Conservation (phyloP, 768 basidiomycete genomes). For the Fomitopsis pulvina region DNA sequence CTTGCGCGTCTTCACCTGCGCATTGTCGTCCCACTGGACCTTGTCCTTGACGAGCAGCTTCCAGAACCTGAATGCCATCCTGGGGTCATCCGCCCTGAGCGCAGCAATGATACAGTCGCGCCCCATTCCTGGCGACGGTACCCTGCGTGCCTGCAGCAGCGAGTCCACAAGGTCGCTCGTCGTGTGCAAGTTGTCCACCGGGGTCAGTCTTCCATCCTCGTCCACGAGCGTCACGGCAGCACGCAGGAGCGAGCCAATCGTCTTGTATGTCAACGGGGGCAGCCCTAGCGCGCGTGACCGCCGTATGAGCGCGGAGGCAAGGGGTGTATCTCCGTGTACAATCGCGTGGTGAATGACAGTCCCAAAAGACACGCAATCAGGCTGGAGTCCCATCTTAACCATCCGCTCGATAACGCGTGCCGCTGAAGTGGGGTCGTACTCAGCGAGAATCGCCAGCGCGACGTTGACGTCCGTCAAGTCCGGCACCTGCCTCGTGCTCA, state of each 20-base stretch:
- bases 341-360: constrained; percentile 58
- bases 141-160: constrained; percentile 27
- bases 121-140: constrained; percentile 42
- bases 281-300: constrained; percentile 32
- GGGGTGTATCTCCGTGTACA: constrained; percentile 32
- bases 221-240: constrained; percentile 25
- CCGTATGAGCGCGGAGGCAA: constrained; percentile 38
- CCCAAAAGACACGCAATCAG: constrained; percentile 50
- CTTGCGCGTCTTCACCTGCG: constrained; percentile 37
- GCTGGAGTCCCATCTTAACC: constrained; percentile 38
- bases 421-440: constrained; percentile 40
- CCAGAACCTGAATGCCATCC: constrained; percentile 61
- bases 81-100: constrained; percentile 41
- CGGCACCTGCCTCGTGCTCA: constrained; percentile 44
- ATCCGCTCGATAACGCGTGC: constrained; percentile 44
- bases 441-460: constrained; percentile 46
- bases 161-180: constrained; percentile 38
- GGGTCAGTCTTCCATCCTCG: constrained; percentile 7
- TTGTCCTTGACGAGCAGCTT: constrained; percentile 30
- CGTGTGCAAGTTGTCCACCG: constrained; percentile 30
- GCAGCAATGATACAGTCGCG: constrained; percentile 44
- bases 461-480: constrained; percentile 65
- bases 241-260: constrained; percentile 42
- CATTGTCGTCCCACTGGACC: constrained; percentile 41
- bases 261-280: constrained; percentile 37